Evolutionary conservation across 805 yeast genomes (phyloP), one percentile per base, ranked within the genome.

Genomic region (Barnettozyma sp.): DNA sequence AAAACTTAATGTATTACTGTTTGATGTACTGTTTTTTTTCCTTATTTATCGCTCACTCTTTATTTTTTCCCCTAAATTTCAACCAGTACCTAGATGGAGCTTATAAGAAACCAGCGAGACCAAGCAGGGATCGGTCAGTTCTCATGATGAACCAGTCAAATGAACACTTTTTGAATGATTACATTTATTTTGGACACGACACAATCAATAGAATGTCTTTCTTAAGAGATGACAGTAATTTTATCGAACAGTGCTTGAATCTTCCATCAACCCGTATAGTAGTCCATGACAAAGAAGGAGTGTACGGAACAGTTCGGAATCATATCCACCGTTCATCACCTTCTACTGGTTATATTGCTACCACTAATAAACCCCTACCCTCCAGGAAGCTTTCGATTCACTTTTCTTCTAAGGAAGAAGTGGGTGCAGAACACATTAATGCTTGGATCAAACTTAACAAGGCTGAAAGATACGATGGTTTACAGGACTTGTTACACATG

Each of bases 201-300:
- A 68, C 64, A 17, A 60, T 76, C 33, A 76, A 76, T 51, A 54
- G 82, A 40, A 76, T 76, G 3, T 72, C 79, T 3, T 76, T 76
- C 44, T 57, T 76, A 7, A 55, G 82, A 38, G 72, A 65, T 24
- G 78, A 76, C 47, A 18, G 50, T 6, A 68, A 62, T 12, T 76
- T 76, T 45, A 59, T 75, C 17, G 46, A 51, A 30, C 50, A 56
- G 17, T 65, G 76, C 2, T 49, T 68, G 7, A 44, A 38, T 4
- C 70, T 65, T 40, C 56, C 62, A 2, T 50, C 63, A 8, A 59
- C 79, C 0, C 56, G 68, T 26, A 66, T 72, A 28, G 30, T 63
- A n/a, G 59, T 65, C 5, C 52, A 59, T 19, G 46, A 55, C 6
- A 39, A 58, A n/a, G 63, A 60, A 5, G 45, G 28, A 17, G 44